Evolutionary conservation across 179 eudicot species (phyloP).

Genomic region (Spinacia oleracea): DNA sequence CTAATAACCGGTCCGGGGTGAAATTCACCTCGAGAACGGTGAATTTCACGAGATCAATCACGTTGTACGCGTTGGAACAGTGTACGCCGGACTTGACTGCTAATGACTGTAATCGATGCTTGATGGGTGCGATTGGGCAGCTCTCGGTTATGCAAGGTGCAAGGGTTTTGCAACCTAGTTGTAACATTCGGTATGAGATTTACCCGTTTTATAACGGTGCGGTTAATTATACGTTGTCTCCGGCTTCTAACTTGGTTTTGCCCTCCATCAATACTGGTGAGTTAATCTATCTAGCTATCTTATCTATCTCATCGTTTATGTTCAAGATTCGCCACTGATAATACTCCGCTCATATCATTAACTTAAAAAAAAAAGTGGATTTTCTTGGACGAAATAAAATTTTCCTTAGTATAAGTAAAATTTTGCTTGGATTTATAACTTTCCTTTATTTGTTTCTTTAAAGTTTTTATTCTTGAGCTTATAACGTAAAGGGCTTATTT

Average conservation of each 20-base stretch:
- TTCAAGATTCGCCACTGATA: too few species aligned
- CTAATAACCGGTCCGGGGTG: neutral
- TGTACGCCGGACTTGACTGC: slow-evolving; percentile 39
- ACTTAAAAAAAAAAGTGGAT: too few species aligned
- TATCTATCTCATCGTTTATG: neutral
- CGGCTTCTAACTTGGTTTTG: neutral
- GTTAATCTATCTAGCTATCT: neutral
- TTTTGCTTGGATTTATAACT: too few species aligned
- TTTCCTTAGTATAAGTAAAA: too few species aligned
- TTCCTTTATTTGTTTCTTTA: too few species aligned
- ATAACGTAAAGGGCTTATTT: too few species aligned
- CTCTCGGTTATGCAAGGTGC: slow-evolving; percentile 24
- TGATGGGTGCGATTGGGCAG: slow-evolving; percentile 18
- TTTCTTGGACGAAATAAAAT: too few species aligned
- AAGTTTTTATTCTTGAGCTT: too few species aligned
- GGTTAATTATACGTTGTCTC: neutral
- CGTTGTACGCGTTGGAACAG: slow-evolving; percentile 32
- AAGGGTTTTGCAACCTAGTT: slow-evolving; percentile 32
- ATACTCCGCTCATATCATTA: too few species aligned
- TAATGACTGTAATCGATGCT: slow-evolving; percentile 31
- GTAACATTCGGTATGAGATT: slow-evolving; percentile 26
- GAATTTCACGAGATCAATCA: slow-evolving; percentile 1
- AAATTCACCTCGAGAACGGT: slow-evolving; percentile 15
- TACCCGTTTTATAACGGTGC: slow-evolving; percentile 27
- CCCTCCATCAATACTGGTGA: neutral